Percentiles rank a stretch among this genome's conserved stretches.
Conservation (phyloP, 108 stramenopile species). For the Ochromonas danica region DNA sequence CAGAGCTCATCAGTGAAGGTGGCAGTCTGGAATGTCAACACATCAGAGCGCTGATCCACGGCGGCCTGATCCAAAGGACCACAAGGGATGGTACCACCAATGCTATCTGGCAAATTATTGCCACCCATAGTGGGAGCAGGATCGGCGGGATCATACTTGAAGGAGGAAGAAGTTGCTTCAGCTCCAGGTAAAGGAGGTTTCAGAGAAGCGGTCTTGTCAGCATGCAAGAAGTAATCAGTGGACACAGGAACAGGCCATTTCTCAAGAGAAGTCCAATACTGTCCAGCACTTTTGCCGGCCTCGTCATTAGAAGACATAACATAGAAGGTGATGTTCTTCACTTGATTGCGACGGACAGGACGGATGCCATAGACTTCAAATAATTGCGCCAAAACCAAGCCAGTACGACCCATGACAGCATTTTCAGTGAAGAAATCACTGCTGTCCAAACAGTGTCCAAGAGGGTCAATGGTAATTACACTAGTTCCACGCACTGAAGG, state of each 20-base stretch:
- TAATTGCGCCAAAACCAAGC: conserved; percentile 21
- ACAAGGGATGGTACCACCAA: conserved; percentile 38
- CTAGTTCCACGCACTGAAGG: conserved; percentile 12
- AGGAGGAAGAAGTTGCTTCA: background rate
- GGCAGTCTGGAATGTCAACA: conserved; percentile 32
- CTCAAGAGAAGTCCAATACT: conserved; percentile 52
- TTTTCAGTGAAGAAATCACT: conserved; percentile 10
- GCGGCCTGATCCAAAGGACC: conserved; percentile 43
- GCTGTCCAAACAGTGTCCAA: conserved; percentile 37
- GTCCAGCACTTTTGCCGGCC: conserved; percentile 36
- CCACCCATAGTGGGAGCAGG: conserved; percentile 43
- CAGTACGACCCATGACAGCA: conserved; percentile 28
- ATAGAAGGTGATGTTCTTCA: conserved; percentile 45
- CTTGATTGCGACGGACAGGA: background rate
- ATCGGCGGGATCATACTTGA: conserved; percentile 30
- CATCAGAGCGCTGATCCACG: conserved; percentile 36
- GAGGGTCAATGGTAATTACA: conserved; percentile 30
- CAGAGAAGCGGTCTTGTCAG: background rate
- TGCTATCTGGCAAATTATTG: conserved; percentile 37
- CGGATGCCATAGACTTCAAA: conserved; percentile 35
- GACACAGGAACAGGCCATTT: conserved; percentile 23
- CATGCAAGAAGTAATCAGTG: conserved; percentile 28
- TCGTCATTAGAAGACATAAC: conserved; percentile 40
- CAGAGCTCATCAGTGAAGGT: background rate
- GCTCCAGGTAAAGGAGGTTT: background rate